These are phyloP conservation scores for Fusarium pseudoanthophilum DNA, from an alignment of 2,329 filamentous ascomycete species.

Conservation along the genomic window DNA sequence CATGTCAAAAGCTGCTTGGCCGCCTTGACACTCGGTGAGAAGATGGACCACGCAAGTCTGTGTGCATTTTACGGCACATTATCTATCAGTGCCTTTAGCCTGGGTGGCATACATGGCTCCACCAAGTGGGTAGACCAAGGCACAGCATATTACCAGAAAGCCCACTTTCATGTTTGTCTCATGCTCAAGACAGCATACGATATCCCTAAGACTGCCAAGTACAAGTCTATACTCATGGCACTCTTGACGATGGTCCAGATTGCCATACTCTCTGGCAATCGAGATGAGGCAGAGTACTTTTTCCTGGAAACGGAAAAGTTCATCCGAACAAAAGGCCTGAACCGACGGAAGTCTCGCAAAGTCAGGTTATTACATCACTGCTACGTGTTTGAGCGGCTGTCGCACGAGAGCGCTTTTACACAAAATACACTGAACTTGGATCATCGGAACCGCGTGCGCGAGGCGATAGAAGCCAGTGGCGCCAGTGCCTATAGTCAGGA, in stretches of 20 bases:
- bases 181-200: conserved; percentile 28
- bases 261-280: conserved; percentile 13
- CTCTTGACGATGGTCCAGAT: conserved; percentile 34
- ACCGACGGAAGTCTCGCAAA: conserved; percentile 27
- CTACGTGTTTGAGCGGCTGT: conserved; percentile 22
- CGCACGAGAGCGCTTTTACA: conserved; percentile 25
- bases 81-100: conserved; percentile 29
- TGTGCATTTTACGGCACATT: conserved; percentile 32
- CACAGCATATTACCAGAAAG: conserved; percentile 13
- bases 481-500: conserved; percentile 13
- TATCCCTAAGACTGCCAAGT: conserved; percentile 28
- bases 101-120: conserved; percentile 15
- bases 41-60: conserved; percentile 27
- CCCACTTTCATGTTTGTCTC: not conserved
- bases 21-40: conserved; percentile 15
- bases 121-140: conserved; percentile 20
- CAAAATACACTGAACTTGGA: conserved; percentile 1
- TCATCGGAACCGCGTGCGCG: conserved; percentile 12
- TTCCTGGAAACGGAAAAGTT: conserved; percentile 35
- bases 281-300: conserved; percentile 27
- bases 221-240: conserved; percentile 34
- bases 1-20: conserved; percentile 30
- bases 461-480: conserved; percentile 30
- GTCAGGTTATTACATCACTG: conserved; percentile 29
- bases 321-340: conserved; percentile 24